Percentiles rank a stretch among this genome's conserved stretches.
Evolutionary conservation across 2,329 filamentous ascomycete genomes (phyloP).

Genomic region (Cladorrhinum sp.): DNA sequence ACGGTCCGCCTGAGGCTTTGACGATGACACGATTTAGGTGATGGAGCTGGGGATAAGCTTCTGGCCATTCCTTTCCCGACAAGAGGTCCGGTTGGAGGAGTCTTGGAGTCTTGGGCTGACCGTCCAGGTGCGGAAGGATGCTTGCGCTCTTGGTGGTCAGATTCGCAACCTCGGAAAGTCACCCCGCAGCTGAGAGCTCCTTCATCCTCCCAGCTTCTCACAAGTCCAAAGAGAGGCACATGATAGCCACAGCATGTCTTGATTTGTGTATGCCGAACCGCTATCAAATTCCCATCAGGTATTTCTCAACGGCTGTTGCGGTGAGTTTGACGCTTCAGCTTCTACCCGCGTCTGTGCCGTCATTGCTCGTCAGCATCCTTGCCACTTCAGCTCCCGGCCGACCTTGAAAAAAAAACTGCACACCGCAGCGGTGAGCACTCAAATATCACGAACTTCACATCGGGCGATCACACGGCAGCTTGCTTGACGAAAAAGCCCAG

Average conservation of each 20-base stretch:
- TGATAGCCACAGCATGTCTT: slow-evolving; percentile 18
- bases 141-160: background rate
- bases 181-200: background rate
- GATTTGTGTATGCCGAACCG: background rate
- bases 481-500: slow-evolving; percentile 3
- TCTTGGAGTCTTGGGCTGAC: background rate
- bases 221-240: slow-evolving; percentile 19
- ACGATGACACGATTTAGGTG: background rate
- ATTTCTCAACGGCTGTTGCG: background rate
- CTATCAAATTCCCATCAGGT: too few relatives aligned
- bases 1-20: slow-evolving; percentile 22
- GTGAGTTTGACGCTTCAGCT: slow-evolving; percentile 4
- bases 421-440: slow-evolving; percentile 12
- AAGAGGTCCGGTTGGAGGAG: background rate
- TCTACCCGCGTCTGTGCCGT: background rate
- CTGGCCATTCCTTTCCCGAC: background rate
- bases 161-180: slow-evolving; percentile 5
- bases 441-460: slow-evolving; percentile 2
- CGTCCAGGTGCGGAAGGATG: background rate
- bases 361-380: slow-evolving; percentile 3
- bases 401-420: background rate
- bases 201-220: background rate
- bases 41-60: background rate
- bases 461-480: slow-evolving; percentile 8
- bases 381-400: slow-evolving; percentile 1